phyloP scores from a whole-genome alignment of 345 rosid genomes.

The Eucalyptus tenuipes region DNA sequence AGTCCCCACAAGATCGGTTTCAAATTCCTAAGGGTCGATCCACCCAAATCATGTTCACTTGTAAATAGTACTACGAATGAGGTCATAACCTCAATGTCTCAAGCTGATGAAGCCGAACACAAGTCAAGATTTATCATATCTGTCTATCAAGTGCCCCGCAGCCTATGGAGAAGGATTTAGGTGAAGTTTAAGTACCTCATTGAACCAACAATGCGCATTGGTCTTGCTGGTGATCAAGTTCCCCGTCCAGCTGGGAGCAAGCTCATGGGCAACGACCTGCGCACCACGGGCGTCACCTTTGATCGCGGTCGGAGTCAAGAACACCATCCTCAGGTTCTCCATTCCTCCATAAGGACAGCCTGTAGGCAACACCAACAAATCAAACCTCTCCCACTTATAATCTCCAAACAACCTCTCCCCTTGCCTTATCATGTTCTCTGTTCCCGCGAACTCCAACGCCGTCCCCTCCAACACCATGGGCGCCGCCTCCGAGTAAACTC shows the following conservation, averaged over 20 bases:
- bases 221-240: slow-evolving; percentile 78
- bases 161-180: too few relatives aligned
- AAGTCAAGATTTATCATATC: too few relatives aligned
- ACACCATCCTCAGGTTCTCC: slow-evolving; percentile 90
- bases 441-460: slow-evolving; percentile 72
- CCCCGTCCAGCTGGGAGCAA: slow-evolving; percentile 94
- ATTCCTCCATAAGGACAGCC: slow-evolving; percentile 91
- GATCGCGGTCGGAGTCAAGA: slow-evolving; percentile 78
- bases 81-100: too few relatives aligned
- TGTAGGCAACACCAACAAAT: slow-evolving; percentile 76
- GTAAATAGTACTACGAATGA: too few relatives aligned
- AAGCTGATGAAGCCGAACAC: too few relatives aligned
- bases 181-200: slow-evolving; percentile 40
- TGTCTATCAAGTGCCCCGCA: too few relatives aligned
- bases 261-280: slow-evolving; percentile 86
- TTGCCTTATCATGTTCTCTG: slow-evolving; percentile 81
- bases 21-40: too few relatives aligned
- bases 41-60: too few relatives aligned
- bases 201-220: slow-evolving; percentile 91
- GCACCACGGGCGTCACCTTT: slow-evolving; percentile 88
- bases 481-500: slow-evolving; percentile 58
- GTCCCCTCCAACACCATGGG: slow-evolving; percentile 51
- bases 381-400: slow-evolving; percentile 84
- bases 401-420: slow-evolving; percentile 74
- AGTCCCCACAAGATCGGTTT: too few relatives aligned